Evolutionary conservation across 1,139 yeast species (phyloP).

Genomic region (Sugiyamaella pinicola): DNA sequence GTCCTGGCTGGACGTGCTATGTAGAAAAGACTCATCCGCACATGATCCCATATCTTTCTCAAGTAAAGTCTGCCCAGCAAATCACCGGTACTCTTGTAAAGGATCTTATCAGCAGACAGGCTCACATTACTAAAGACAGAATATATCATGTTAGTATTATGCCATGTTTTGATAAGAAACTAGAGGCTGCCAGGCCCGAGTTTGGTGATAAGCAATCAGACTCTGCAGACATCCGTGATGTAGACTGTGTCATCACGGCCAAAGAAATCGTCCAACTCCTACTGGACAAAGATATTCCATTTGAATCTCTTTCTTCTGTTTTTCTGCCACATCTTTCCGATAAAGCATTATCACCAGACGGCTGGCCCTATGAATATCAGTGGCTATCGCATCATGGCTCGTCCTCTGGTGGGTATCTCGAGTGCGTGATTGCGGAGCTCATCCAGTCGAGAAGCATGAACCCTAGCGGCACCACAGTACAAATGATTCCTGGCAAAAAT

Average conservation of each 20-base stretch:
- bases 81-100: conserved; percentile 82
- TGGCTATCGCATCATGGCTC: conserved; percentile 79
- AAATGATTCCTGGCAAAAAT: conserved; percentile 62
- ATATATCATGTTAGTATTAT: conserved; percentile 82
- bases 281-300: conserved; percentile 49
- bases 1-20: conserved; percentile 97
- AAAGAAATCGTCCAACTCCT: conserved; percentile 77
- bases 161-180: conserved; percentile 97
- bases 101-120: conserved; percentile 48
- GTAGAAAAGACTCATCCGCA: conserved; percentile 95
- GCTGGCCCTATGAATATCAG: conserved; percentile 62
- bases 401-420: conserved; percentile 79
- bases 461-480: conserved; percentile 32
- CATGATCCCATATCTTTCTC: conserved; percentile 58
- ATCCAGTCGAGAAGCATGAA: conserved; percentile 25
- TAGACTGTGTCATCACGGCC: conserved; percentile 93
- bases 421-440: conserved; percentile 40
- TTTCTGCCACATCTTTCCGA: conserved; percentile 16
- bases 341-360: conserved; percentile 48
- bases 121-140: conserved; percentile 41
- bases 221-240: conserved; percentile 53
- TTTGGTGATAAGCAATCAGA: conserved; percentile 32
- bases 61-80: conserved; percentile 87
- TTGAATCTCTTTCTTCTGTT: conserved; percentile 22
- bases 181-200: conserved; percentile 91